Evolutionary conservation across 306 rosid species (phyloP).

Genomic region (Cicer pinnatifidum): DNA sequence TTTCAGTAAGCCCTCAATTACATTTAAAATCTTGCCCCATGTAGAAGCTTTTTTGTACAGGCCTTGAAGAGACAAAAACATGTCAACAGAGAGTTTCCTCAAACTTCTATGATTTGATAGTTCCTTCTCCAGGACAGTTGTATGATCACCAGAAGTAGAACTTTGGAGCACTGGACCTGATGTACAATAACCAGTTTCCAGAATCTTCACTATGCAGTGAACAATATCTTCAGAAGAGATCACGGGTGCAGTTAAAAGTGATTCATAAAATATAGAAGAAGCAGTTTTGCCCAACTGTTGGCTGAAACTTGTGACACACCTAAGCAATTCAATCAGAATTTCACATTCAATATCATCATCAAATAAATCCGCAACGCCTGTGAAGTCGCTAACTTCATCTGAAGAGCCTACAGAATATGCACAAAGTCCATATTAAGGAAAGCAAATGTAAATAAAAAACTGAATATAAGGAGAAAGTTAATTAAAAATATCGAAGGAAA

Average conservation of each 20-base stretch:
- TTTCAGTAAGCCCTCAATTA: conserved; percentile 72
- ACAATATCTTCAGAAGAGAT: conserved; percentile 74
- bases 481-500: background rate
- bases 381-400: conserved; percentile 65
- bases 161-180: conserved; percentile 51
- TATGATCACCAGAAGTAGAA: conserved; percentile 54
- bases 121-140: conserved; percentile 61
- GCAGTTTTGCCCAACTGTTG: conserved; percentile 85
- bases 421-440: conserved; percentile 33
- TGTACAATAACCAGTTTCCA: conserved; percentile 74
- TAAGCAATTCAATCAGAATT: conserved; percentile 67
- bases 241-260: conserved; percentile 56
- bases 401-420: conserved; percentile 60
- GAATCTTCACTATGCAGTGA: conserved; percentile 63
- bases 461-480: conserved; percentile 27
- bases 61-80: conserved; percentile 82
- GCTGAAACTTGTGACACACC: conserved; percentile 69
- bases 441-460: background rate
- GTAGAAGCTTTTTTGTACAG: conserved; percentile 67
- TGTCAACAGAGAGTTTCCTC: conserved; percentile 78
- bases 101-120: conserved; percentile 64
- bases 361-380: conserved; percentile 54
- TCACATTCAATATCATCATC: conserved; percentile 60
- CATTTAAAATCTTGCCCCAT: conserved; percentile 72
- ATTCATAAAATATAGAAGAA: conserved; percentile 76